These are phyloP conservation scores for Colletotrichum lupini DNA, from an alignment of 2,329 filamentous ascomycete species.

Conservation along the genomic window DNA sequence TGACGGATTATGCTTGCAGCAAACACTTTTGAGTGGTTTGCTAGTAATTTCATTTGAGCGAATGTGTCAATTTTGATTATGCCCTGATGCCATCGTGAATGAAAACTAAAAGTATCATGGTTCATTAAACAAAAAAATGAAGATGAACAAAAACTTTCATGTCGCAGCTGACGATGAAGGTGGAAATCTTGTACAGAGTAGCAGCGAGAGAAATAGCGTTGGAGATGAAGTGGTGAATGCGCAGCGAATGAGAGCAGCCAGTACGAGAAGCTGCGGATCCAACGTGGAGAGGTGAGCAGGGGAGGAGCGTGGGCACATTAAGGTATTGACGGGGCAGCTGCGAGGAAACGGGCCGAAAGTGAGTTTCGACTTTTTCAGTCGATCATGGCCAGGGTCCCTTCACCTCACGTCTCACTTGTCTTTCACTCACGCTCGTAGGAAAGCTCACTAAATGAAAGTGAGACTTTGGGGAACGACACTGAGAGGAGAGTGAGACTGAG, in stretches of 20 bases:
- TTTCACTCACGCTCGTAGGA: no score
- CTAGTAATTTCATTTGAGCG: not conserved
- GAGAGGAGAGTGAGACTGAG: not conserved
- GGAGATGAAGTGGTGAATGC: not conserved
- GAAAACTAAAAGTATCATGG: no score
- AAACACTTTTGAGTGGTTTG: not conserved
- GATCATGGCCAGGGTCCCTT: slow-evolving; percentile 1
- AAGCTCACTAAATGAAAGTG: not conserved
- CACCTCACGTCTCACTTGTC: no score
- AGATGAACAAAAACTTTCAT: not conserved
- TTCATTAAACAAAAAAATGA: not conserved
- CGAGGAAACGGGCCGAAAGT: slow-evolving; percentile 32
- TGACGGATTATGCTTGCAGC: not conserved
- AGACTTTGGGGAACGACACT: no score
- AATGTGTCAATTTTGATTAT: not conserved
- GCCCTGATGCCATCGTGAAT: not conserved
- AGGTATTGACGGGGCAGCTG: not conserved
- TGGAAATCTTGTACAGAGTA: not conserved
- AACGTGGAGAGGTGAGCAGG: not conserved
- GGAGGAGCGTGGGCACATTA: not conserved
- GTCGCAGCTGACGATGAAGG: not conserved
- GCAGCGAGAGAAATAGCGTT: slow-evolving; percentile 26
- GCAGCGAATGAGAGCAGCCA: slow-evolving; percentile 16
- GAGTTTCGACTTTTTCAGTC: slow-evolving; percentile 19
- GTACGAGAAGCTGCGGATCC: not conserved